Percentiles rank a stretch among this genome's conserved stretches.
These are phyloP conservation scores for Nymphaea thermarum DNA, from an alignment of 164 flowering plant species.

Conservation along the genomic window DNA sequence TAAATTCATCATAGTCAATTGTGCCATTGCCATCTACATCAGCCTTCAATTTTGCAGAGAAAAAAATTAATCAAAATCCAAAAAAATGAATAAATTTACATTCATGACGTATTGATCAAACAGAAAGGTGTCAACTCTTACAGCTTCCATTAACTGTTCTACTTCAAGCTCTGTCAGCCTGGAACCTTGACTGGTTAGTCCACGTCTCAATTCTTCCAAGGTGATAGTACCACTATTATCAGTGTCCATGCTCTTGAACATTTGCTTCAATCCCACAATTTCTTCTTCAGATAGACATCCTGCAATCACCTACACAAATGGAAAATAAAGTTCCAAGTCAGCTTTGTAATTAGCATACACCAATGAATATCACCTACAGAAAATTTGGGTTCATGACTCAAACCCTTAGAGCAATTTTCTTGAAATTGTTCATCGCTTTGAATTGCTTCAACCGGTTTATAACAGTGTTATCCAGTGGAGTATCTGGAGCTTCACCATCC, in stretches of 20 bases:
- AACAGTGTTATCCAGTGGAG: conserved; percentile 91
- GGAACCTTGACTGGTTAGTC: conserved; percentile 83
- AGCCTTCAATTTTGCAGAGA: conserved; percentile 35
- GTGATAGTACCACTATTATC: conserved; percentile 92
- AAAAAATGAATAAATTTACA: background rate
- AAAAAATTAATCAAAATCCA: background rate
- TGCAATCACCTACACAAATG: conserved; percentile 60
- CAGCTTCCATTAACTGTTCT: conserved; percentile 91
- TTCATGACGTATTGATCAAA: background rate
- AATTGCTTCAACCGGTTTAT: conserved; percentile 81
- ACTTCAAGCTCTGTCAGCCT: conserved; percentile 74
- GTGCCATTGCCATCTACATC: conserved; percentile 95
- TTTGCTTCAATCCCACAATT: conserved; percentile 78
- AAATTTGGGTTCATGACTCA: background rate
- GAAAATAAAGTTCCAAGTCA: background rate
- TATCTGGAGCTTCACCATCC: conserved; percentile 97
- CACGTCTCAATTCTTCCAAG: conserved; percentile 79
- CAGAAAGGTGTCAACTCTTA: conserved; percentile 21
- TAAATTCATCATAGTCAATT: conserved; percentile 96
- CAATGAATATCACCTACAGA: background rate
- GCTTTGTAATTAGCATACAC: background rate
- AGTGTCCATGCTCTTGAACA: conserved; percentile 86
- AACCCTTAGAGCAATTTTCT: conserved; percentile 94
- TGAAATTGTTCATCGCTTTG: conserved; percentile 91
- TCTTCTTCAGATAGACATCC: conserved; percentile 96